Evolutionary conservation across 2,329 filamentous ascomycete genomes (phyloP).

Genomic region (Coniochaeta prunicola): DNA sequence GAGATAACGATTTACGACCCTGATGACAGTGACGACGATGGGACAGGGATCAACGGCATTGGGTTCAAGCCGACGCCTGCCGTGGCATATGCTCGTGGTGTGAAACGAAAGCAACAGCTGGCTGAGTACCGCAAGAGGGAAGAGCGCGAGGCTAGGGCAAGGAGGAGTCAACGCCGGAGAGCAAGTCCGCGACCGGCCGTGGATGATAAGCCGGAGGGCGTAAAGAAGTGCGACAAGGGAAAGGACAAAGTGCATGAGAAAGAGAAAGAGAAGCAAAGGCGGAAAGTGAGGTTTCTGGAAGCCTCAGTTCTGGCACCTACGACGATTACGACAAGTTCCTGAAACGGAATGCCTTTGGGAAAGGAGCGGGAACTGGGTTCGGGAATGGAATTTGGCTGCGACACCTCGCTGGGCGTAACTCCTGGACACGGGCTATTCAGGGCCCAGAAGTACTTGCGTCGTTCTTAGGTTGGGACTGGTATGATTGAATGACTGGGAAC

Average conservation of each 20-base stretch:
- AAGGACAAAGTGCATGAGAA: slow-evolving; percentile 23
- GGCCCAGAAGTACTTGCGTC: neutral
- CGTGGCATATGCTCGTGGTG: slow-evolving; percentile 47
- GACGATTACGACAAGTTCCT: neutral
- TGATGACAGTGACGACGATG: slow-evolving; percentile 59
- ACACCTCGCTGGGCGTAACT: neutral
- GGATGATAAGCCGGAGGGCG: neutral
- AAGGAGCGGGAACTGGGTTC: neutral
- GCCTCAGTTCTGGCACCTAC: neutral
- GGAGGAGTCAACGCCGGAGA: slow-evolving; percentile 36
- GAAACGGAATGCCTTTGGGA: neutral
- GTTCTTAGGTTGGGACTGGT: neutral
- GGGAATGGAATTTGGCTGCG: too few species aligned
- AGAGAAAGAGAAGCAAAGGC: slow-evolving; percentile 18
- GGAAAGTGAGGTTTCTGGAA: slow-evolving; percentile 23
- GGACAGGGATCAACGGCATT: slow-evolving; percentile 60
- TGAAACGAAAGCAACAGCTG: slow-evolving; percentile 54
- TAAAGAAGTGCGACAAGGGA: neutral
- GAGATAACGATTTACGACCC: slow-evolving; percentile 62
- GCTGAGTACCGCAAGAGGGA: slow-evolving; percentile 55
- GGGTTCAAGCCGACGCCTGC: slow-evolving; percentile 59
- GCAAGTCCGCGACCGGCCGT: neutral
- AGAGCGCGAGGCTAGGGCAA: slow-evolving; percentile 51
- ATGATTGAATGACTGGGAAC: neutral
- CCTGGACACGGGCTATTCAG: neutral